Evolutionary conservation across 352 stramenopile genomes (phyloP), one percentile per base, ranked within the genome.

Genomic region (Globisporangium nodosum): DNA sequence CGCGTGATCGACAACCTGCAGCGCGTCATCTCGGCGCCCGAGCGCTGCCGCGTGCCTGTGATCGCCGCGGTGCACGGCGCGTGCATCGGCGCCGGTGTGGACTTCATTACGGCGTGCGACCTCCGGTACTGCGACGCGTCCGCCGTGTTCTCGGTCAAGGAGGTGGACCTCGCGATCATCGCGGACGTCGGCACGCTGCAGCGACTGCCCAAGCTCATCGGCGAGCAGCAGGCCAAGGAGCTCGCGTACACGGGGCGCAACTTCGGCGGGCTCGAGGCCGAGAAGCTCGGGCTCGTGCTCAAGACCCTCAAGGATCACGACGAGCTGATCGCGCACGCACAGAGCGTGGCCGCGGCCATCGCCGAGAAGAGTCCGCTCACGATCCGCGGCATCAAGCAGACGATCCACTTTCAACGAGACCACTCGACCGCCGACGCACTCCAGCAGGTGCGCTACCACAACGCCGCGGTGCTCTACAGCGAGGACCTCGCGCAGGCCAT

Each of bases 101-200:
- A 96, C 69, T 89, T 96, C 47, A 85, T 96, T 65, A 89, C 85
- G 43, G 87, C 85, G 4, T 95, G 85, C 53, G 88, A 96, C 49
- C 60, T 96, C 39, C 85, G 88, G 46, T 93, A 94, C 69, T 87
- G 76, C 47, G 85, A 94, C 52, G 69, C 83, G n/a, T 86, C 78
- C 35, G 82, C 87, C 40, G 54, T 87, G 43, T 96, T 96, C 61
- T 89, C 77, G 2, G 78, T 96, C 12, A 96, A 95, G 52, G 88
- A 96, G 52, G 80, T 95, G 49, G 88, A 96, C 53, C 69, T 96
- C 42, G 88, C 83, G 8, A 96, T 96, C 62, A 79, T 96, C 51
- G 88, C 88, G 20, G 88, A 96, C 73, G 71, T 96, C 8, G 88
- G 88, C 11, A 96, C 88, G 37, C 69, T 96, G 52, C 88, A 96